Conservation (phyloP, 2,329 filamentous ascomycete genomes). For the Aspergillus ustus region DNA sequence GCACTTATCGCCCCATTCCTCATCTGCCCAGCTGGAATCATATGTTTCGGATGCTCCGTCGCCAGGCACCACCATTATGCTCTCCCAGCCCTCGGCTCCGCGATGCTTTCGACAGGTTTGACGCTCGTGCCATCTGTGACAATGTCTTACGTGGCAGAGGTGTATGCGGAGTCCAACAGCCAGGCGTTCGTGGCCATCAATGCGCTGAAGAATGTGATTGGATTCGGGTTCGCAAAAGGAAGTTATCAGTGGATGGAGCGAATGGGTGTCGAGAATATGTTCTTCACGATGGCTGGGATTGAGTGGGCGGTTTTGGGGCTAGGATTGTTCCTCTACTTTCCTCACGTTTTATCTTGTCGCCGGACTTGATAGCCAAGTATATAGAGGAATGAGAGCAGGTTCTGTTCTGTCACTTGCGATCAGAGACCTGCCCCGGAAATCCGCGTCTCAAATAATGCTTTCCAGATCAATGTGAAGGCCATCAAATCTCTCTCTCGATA, state of each 20-base stretch:
- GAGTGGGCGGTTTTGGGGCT: slow-evolving; percentile 39
- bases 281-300: slow-evolving; percentile 40
- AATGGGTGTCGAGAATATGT: slow-evolving; percentile 40
- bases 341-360: background rate
- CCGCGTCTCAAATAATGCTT: too few relatives aligned
- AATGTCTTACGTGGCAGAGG: slow-evolving; percentile 40
- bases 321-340: slow-evolving; percentile 37
- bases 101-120: slow-evolving; percentile 34
- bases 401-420: too few relatives aligned
- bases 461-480: too few relatives aligned
- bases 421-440: too few relatives aligned
- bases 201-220: slow-evolving; percentile 34
- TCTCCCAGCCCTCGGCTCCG: slow-evolving; percentile 33
- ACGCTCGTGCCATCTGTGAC: slow-evolving; percentile 42
- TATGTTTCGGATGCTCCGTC: slow-evolving; percentile 39
- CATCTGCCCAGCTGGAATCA: slow-evolving; percentile 38
- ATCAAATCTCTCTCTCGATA: too few relatives aligned
- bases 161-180: slow-evolving; percentile 34
- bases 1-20: slow-evolving; percentile 44
- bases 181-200: slow-evolving; percentile 44
- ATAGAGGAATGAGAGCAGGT: too few relatives aligned
- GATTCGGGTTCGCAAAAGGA: slow-evolving; percentile 31
- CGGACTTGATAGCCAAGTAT: too few relatives aligned
- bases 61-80: slow-evolving; percentile 29
- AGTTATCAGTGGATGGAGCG: slow-evolving; percentile 36